phyloP scores from a whole-genome alignment of 2,329 filamentous ascomycete species.

The Botrytis byssoidea region DNA sequence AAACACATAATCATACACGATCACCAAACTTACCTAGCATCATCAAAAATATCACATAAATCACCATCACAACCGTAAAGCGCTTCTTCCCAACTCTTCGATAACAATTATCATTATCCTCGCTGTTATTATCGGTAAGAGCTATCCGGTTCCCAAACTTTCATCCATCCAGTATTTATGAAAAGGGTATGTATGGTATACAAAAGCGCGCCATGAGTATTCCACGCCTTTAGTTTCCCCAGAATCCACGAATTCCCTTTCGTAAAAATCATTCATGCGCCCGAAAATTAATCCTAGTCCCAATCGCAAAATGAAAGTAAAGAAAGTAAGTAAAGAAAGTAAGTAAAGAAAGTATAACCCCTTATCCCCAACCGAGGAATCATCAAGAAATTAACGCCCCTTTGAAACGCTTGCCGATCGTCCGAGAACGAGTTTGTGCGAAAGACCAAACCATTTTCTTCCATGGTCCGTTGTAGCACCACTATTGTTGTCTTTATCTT shows the following conservation, averaged over 20 bases:
- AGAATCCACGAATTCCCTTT: neutral
- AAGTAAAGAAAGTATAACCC: neutral
- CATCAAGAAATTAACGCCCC: neutral
- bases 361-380: neutral
- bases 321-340: neutral
- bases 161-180: neutral
- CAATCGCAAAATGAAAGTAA: neutral
- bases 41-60: neutral
- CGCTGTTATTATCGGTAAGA: neutral
- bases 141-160: neutral
- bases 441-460: conserved; percentile 28
- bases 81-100: neutral
- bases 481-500: neutral
- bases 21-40: neutral
- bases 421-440: conserved; percentile 6
- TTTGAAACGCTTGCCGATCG: conserved; percentile 7
- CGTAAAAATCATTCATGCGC: neutral
- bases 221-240: neutral
- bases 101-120: neutral
- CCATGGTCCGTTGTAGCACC: neutral
- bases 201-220: conserved; percentile 8
- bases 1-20: neutral
- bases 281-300: neutral
- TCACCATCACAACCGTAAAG: neutral
- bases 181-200: conserved; percentile 8